Evolutionary conservation across 176 grass and related monocot species (phyloP).

Genomic region (Avena sativa): DNA sequence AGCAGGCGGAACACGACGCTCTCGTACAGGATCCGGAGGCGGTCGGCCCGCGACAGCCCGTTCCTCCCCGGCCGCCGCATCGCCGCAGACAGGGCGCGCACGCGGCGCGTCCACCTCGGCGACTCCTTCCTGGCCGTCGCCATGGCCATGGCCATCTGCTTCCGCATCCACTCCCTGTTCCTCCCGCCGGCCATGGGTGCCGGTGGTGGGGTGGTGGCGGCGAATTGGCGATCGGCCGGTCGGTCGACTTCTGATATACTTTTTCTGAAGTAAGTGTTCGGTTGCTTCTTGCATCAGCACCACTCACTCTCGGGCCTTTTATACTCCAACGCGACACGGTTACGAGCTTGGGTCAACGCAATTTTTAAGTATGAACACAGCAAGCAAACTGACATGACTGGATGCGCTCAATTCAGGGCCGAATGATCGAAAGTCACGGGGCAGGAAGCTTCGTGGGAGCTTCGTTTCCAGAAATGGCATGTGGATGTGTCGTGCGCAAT

Average conservation of each 20-base stretch:
- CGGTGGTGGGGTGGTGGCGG: no score
- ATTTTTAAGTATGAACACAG: not conserved
- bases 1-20: slow-evolving; percentile 49
- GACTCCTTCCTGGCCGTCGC: not conserved
- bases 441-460: no score
- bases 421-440: not conserved
- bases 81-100: slow-evolving; percentile 38
- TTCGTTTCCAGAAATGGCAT: not conserved
- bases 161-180: slow-evolving; percentile 56
- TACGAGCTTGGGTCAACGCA: not conserved
- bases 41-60: slow-evolving; percentile 15
- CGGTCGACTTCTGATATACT: not conserved
- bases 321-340: not conserved
- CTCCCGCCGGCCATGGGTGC: slow-evolving; percentile 38
- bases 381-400: not conserved
- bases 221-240: not conserved
- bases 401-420: not conserved
- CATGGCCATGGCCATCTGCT: slow-evolving; percentile 28
- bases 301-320: not conserved
- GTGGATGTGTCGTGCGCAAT: not conserved
- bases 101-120: slow-evolving; percentile 28
- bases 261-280: not conserved
- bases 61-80: slow-evolving; percentile 28
- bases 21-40: slow-evolving; percentile 38
- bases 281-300: not conserved